phyloP scores from a whole-genome alignment of 2,329 filamentous ascomycete species.

The Pseudogymnoascus sp. region DNA sequence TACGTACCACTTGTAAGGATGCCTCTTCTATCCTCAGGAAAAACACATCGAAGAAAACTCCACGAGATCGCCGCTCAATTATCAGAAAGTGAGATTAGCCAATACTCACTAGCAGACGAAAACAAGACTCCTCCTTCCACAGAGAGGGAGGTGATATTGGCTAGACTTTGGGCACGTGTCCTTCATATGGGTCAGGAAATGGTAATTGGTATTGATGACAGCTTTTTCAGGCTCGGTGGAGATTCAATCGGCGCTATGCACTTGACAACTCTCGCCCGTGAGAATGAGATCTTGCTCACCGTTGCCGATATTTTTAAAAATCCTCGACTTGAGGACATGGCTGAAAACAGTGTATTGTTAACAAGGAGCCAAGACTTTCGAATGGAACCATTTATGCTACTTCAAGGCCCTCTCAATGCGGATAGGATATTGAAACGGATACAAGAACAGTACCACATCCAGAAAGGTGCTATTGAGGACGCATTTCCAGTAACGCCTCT shows the following conservation, averaged over 20 bases:
- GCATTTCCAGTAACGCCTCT: conserved; percentile 29
- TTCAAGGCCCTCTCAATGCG: neutral
- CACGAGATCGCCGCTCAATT: conserved; percentile 25
- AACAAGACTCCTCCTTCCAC: neutral
- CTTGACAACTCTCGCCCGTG: conserved; percentile 31
- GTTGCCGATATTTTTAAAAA: conserved; percentile 35
- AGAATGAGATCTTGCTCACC: conserved; percentile 25
- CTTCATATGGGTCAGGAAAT: neutral
- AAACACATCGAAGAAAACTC: conserved; percentile 25
- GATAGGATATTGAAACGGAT: neutral
- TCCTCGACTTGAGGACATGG: conserved; percentile 11
- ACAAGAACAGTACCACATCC: neutral
- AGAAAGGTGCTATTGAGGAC: conserved; percentile 23
- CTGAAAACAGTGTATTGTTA: neutral
- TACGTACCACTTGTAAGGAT: conserved; percentile 24
- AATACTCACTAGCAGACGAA: neutral
- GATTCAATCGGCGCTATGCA: conserved; percentile 31
- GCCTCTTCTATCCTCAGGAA: conserved; percentile 24
- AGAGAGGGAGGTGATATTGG: neutral
- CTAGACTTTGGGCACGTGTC: neutral
- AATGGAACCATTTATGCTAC: neutral
- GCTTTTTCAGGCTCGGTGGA: conserved; percentile 33
- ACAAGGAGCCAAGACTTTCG: too few relatives aligned
- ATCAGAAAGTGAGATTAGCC: conserved; percentile 12
- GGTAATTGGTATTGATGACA: conserved; percentile 22